Evolutionary conservation across 257 asterid species (phyloP).

Genomic region (Ocimum tenuiflorum): DNA sequence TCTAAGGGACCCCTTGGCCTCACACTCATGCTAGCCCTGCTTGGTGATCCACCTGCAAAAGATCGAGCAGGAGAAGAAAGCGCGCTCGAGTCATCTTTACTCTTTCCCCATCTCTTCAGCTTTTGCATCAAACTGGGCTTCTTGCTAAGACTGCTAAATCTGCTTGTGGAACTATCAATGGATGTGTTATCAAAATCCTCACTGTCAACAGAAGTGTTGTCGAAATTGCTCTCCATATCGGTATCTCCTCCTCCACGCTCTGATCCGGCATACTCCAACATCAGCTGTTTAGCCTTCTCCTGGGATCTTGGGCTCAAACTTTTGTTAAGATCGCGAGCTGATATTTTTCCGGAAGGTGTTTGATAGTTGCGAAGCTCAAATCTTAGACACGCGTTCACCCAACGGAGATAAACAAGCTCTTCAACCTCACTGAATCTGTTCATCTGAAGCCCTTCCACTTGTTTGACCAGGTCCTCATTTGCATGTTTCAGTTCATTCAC

Average conservation of each 20-base stretch:
- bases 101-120: constrained; percentile 81
- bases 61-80: constrained; percentile 80
- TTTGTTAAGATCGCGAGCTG: constrained; percentile 79
- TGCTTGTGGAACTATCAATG: constrained; percentile 62
- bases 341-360: constrained; percentile 62
- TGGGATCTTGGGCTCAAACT: constrained; percentile 86
- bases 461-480: constrained; percentile 81
- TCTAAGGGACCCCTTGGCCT: constrained; percentile 73
- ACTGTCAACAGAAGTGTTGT: constrained; percentile 76
- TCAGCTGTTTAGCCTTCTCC: constrained; percentile 76
- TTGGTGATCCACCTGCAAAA: constrained; percentile 58
- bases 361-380: constrained; percentile 83
- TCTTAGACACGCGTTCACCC: constrained; percentile 93
- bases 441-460: constrained; percentile 96
- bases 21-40: constrained; percentile 39
- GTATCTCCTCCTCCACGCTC: constrained; percentile 96
- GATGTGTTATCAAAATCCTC: constrained; percentile 79
- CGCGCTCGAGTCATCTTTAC: constrained; percentile 61
- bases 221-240: constrained; percentile 81
- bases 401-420: constrained; percentile 95
- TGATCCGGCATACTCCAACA: constrained; percentile 89
- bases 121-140: constrained; percentile 75
- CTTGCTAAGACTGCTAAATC: constrained; percentile 60
- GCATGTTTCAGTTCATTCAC: constrained; percentile 52
- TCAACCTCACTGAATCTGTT: constrained; percentile 94